phyloP scores from a whole-genome alignment of 1,139 yeast genomes.

The Saccharomyces pastorianus region DNA sequence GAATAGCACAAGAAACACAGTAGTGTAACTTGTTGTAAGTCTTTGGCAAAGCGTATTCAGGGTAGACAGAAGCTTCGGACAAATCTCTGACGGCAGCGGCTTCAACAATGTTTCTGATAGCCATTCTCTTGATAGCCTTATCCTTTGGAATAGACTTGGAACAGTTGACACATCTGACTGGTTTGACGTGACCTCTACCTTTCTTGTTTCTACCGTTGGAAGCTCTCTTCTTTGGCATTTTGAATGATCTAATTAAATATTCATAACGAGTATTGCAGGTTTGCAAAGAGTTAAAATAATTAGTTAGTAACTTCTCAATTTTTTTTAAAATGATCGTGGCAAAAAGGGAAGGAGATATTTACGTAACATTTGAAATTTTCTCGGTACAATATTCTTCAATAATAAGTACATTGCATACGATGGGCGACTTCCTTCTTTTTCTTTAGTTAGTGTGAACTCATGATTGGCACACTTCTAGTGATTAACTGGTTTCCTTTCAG shows the following conservation, averaged over 20 bases:
- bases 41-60: slow-evolving; percentile 99
- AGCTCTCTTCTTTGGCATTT: slow-evolving; percentile 99
- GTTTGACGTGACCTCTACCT: slow-evolving; percentile 99
- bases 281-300: background rate
- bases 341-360: background rate
- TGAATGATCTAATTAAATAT: slow-evolving; percentile 16
- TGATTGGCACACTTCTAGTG: background rate
- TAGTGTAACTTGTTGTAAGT: slow-evolving; percentile 99
- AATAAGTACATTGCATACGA: background rate
- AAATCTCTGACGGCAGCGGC: slow-evolving; percentile 99
- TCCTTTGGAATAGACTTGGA: slow-evolving; percentile 99
- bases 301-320: background rate
- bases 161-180: slow-evolving; percentile 99
- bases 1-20: slow-evolving; percentile 99
- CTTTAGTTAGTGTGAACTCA: background rate
- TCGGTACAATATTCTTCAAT: background rate
- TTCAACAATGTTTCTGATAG: slow-evolving; percentile 99
- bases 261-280: background rate
- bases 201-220: slow-evolving; percentile 99
- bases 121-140: slow-evolving; percentile 99
- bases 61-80: slow-evolving; percentile 98
- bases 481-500: background rate
- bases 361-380: background rate
- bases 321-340: background rate
- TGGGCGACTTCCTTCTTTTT: background rate